A percentile compares a stretch with the other conserved stretches of the same genome.
Evolutionary conservation across 305 asterid species (phyloP).

Genomic region (Fraxinus latifolia): DNA sequence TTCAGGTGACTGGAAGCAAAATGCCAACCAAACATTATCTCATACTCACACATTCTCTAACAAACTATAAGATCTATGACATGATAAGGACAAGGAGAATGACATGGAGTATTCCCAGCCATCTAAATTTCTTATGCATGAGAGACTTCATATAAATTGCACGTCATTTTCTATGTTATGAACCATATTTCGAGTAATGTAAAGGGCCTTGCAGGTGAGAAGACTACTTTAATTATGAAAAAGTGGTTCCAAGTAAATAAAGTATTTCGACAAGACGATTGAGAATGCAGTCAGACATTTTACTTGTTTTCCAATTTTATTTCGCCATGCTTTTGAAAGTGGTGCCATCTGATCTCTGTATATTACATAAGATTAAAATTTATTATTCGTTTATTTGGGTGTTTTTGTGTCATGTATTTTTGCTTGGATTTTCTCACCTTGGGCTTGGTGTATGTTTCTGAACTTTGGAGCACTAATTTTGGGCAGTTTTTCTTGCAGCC

Average conservation of each 20-base stretch:
- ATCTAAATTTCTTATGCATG: neutral
- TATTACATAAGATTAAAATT: neutral
- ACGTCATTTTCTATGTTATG: neutral
- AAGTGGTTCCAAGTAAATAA: neutral
- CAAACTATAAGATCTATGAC: neutral
- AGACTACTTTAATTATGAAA: neutral
- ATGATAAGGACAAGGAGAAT: neutral
- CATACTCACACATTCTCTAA: neutral
- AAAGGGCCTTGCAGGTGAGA: neutral
- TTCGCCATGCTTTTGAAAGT: neutral
- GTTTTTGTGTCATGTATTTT: neutral
- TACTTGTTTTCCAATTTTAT: neutral
- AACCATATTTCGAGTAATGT: neutral
- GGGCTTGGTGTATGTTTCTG: neutral
- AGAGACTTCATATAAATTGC: neutral
- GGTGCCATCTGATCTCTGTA: conserved; percentile 16
- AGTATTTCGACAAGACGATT: neutral
- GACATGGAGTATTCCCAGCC: neutral
- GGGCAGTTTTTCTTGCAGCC: neutral
- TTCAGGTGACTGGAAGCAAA: neutral
- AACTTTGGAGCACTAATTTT: neutral
- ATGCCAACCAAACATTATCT: neutral
- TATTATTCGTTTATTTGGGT: neutral
- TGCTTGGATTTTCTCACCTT: neutral
- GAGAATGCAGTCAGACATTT: neutral